phyloP scores from a whole-genome alignment of 805 yeast species.

The Clavispora asparagi region DNA sequence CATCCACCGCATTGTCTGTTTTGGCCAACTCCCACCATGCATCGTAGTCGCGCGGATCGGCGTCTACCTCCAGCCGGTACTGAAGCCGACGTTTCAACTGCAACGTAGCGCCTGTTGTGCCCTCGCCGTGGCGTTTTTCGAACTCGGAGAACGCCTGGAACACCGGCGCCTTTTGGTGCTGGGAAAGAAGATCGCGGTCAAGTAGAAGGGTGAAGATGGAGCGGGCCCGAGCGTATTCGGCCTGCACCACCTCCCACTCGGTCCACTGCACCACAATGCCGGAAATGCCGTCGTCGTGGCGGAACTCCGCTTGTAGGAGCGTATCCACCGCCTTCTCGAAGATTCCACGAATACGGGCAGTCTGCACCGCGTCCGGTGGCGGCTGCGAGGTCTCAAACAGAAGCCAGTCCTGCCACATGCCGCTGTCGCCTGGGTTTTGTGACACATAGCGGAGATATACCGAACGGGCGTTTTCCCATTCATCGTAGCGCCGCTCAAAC shows the following conservation, averaged over 20 bases:
- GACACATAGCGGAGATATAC: constrained; percentile 49
- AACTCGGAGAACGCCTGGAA: constrained; percentile 45
- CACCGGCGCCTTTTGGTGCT: constrained; percentile 11
- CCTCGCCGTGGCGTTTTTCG: constrained; percentile 62
- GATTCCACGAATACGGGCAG: constrained; percentile 54
- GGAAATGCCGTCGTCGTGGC: constrained; percentile 9
- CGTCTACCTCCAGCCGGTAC: constrained; percentile 46
- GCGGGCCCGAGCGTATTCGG: constrained; percentile 60
- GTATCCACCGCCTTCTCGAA: constrained; percentile 65
- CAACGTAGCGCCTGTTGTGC: constrained; percentile 49
- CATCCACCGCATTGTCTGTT: constrained; percentile 23
- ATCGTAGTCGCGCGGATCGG: constrained; percentile 58
- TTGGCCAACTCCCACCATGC: constrained; percentile 69
- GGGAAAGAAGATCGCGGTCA: constrained; percentile 16
- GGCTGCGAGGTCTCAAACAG: constrained; percentile 52
- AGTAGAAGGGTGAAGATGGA: constrained; percentile 52
- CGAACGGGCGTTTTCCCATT: constrained; percentile 48
- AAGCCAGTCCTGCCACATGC: constrained; percentile 74
- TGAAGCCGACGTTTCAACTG: constrained; percentile 47
- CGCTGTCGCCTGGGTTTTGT: constrained; percentile 40
- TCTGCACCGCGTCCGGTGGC: constrained; percentile 14
- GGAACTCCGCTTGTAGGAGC: constrained; percentile 18
- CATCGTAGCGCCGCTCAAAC: constrained; percentile 66
- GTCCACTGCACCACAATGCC: constrained; percentile 50
- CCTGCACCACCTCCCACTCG: constrained; percentile 58